Percentiles rank a stretch among this genome's conserved stretches.
phyloP scores from a whole-genome alignment of 352 stramenopile genomes.

The Pythium folliculosum region DNA sequence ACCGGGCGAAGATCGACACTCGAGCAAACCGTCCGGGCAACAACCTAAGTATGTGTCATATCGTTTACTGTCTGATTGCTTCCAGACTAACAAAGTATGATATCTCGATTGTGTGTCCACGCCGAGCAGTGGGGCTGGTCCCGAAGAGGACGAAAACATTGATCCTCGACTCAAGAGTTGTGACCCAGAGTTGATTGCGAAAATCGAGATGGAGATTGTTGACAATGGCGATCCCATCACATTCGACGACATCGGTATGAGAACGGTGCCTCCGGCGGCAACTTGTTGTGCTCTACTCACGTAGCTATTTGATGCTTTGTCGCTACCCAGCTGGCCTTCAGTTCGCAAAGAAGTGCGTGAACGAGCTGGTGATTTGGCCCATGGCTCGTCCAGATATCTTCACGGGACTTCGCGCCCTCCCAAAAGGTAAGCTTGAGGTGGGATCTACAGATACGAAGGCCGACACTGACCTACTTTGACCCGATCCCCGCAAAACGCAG shows the following conservation, averaged over 20 bases:
- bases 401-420: slow-evolving; percentile 92
- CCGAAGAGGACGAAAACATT: slow-evolving; percentile 80
- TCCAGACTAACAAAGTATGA: background rate
- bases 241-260: slow-evolving; percentile 96
- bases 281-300: too few relatives aligned
- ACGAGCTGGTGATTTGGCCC: slow-evolving; percentile 98
- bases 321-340: slow-evolving; percentile 87
- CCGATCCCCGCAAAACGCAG: slow-evolving; percentile 32
- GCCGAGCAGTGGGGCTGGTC: slow-evolving; percentile 25
- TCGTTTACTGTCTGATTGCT: background rate
- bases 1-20: slow-evolving; percentile 28
- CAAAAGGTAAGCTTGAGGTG: slow-evolving; percentile 61
- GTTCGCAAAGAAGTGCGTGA: slow-evolving; percentile 97
- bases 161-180: slow-evolving; percentile 93
- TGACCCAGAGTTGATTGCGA: slow-evolving; percentile 95
- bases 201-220: slow-evolving; percentile 98
- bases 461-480: background rate
- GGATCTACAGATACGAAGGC: background rate
- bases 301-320: background rate
- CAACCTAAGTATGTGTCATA: slow-evolving; percentile 17
- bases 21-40: slow-evolving; percentile 12
- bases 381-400: slow-evolving; percentile 98
- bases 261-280: background rate
- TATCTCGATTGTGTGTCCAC: background rate
- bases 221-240: slow-evolving; percentile 91